Evolutionary conservation across 148 eudicot species (phyloP).

Genomic region (Euryodendron excelsum): DNA sequence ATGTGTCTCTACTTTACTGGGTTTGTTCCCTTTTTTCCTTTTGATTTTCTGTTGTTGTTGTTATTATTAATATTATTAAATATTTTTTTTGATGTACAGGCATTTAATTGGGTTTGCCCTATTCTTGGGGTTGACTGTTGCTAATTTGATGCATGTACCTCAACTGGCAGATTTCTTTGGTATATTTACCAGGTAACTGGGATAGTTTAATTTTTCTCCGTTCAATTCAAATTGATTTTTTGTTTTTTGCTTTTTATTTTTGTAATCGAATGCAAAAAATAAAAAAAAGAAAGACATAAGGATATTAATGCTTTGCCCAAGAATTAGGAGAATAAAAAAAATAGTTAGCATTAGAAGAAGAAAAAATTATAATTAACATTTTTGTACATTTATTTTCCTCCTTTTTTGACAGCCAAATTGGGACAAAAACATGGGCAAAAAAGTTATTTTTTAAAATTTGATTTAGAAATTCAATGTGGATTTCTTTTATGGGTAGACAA

Average conservation of each 20-base stretch:
- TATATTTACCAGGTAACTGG: constrained; percentile 55
- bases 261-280: too few relatives aligned
- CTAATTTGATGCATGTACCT: constrained; percentile 51
- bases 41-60: too few relatives aligned
- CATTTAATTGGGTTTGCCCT: constrained; percentile 79
- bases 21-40: too few relatives aligned
- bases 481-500: background rate
- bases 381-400: background rate
- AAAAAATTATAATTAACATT: too few relatives aligned
- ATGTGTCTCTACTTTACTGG: too few relatives aligned
- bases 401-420: background rate
- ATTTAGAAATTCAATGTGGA: too few relatives aligned
- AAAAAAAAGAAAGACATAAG: too few relatives aligned
- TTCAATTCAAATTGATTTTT: background rate
- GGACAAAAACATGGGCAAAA: background rate
- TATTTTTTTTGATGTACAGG: constrained; percentile 32
- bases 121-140: constrained; percentile 72
- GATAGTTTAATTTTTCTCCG: background rate
- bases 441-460: background rate
- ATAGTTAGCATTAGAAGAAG: background rate
- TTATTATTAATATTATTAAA: background rate
- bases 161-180: constrained; percentile 66
- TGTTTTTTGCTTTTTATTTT: background rate
- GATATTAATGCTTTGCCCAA: too few relatives aligned
- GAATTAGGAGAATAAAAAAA: background rate